A percentile compares a stretch with the other conserved stretches of the same genome.
Conservation (phyloP, 1,284 basidiomycete species). For the Hymenochaete sp. region DNA sequence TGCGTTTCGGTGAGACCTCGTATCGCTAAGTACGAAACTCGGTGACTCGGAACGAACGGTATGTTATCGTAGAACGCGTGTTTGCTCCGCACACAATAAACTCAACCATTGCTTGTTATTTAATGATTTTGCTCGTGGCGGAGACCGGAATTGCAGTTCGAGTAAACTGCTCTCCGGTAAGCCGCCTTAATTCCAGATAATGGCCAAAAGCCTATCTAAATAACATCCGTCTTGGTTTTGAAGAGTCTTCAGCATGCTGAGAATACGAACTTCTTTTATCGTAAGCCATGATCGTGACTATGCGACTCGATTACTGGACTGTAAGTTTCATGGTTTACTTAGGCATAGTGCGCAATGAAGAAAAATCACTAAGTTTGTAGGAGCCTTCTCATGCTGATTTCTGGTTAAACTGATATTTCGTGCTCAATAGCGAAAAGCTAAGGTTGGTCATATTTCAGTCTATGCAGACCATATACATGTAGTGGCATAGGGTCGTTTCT, state of each 20-base stretch:
- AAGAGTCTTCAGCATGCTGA: neutral
- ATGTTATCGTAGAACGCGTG: neutral
- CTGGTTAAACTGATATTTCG: neutral
- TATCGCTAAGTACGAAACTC: neutral
- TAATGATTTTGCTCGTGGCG: constrained; percentile 1
- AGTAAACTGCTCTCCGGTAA: constrained; percentile 5
- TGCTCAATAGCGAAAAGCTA: constrained; percentile 4
- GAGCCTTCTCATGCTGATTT: neutral
- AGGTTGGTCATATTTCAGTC: constrained; percentile 4
- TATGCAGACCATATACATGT: constrained; percentile 14
- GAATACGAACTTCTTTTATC: neutral
- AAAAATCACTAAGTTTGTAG: constrained; percentile 2
- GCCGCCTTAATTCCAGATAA: constrained; percentile 2
- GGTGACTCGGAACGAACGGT: neutral
- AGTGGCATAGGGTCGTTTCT: no score
- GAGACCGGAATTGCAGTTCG: constrained; percentile 3
- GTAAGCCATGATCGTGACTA: neutral
- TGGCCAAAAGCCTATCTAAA: no score
- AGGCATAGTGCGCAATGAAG: constrained; percentile 4
- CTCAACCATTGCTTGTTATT: neutral
- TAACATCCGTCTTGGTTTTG: neutral
- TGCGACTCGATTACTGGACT: neutral
- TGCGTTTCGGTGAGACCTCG: neutral
- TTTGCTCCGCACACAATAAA: constrained; percentile 4
- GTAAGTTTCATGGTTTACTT: neutral